Evolutionary conservation across 805 yeast genomes (phyloP).

Genomic region (Starmerella sirachaensis): DNA sequence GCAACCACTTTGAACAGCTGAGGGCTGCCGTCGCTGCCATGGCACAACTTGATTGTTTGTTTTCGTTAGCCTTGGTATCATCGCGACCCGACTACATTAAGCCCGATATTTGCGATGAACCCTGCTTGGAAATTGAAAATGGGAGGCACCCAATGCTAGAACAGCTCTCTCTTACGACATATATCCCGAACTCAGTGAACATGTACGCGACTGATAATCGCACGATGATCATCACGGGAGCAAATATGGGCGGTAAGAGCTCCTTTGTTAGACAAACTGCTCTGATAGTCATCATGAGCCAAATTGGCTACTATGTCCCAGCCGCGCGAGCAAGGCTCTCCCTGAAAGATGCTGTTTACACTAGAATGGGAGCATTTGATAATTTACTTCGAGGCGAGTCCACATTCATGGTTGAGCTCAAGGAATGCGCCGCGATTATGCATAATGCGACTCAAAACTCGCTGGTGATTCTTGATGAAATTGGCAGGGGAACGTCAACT

Average conservation of each 20-base stretch:
- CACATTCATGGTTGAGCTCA: slow-evolving; percentile 70
- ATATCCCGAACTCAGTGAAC: slow-evolving; percentile 55
- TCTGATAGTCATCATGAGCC: slow-evolving; percentile 56
- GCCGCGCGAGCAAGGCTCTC: slow-evolving; percentile 51
- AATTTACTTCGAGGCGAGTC: slow-evolving; percentile 63
- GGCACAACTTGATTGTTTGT: slow-evolving; percentile 51
- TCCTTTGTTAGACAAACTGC: slow-evolving; percentile 68
- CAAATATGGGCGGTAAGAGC: slow-evolving; percentile 83
- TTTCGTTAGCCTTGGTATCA: slow-evolving; percentile 55
- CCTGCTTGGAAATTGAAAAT: slow-evolving; percentile 38
- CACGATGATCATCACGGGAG: slow-evolving; percentile 63
- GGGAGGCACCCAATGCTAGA: slow-evolving; percentile 64
- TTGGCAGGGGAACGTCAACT: slow-evolving; percentile 66
- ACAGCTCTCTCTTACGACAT: slow-evolving; percentile 32
- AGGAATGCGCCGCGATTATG: slow-evolving; percentile 51
- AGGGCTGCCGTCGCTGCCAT: slow-evolving; percentile 37
- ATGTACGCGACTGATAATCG: slow-evolving; percentile 40
- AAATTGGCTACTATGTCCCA: slow-evolving; percentile 66
- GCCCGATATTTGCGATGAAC: slow-evolving; percentile 40
- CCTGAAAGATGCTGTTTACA: slow-evolving; percentile 46
- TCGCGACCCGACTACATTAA: slow-evolving; percentile 35
- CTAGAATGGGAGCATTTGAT: slow-evolving; percentile 72
- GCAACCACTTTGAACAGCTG: slow-evolving; percentile 29
- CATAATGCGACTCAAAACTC: slow-evolving; percentile 40
- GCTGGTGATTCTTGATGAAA: slow-evolving; percentile 57